Evolutionary conservation across 768 basidiomycete species (phyloP), one percentile per base, ranked within the genome.

Genomic region (Lactarius pseudohatsudake): DNA sequence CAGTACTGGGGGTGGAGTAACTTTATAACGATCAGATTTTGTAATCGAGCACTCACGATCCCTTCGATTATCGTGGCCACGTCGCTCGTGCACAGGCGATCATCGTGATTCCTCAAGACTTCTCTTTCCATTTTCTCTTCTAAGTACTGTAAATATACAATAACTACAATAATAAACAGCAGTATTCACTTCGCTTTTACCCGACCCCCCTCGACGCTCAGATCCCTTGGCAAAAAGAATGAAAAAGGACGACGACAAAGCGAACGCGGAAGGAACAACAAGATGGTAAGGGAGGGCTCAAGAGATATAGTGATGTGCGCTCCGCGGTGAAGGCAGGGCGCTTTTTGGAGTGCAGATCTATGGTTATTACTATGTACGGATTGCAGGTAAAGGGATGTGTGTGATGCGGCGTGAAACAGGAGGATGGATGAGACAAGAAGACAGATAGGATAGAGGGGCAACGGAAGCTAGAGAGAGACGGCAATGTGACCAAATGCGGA

Each of bases 101-200:
- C 47, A 50, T 50, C 30, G 30, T 40, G 28, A 22, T 56, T 36
- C 26, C 40, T 36, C 30, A 47, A 47, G 4, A 67, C 68, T 69
- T 63, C 65, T 66, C 41, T 56, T 59, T 63, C 47, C 38, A 59
- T 45, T 63, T 50, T 59, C 57, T 62, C 59, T 61, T 57, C 61
- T 66, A 59, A 62, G 58, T 59, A 57, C 57, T 55, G 65, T 69
- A 69, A 69, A 69, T 69, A 69, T 69, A 69, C 68, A 69, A 69
- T 69, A 69, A 69, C 68, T 69, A 69, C 68, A 69, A 67, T 69
- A 67, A 67, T 66, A 66, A 66, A 66, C 65, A 65, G 32, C 38
- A 57, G 8, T 61, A 40, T 28, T 62, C 66, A 67, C 61, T 67
- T 67, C 61, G 61, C 34, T 62, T 58, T 59, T 30, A 61, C 65